phyloP scores from a whole-genome alignment of 2,329 filamentous ascomycete genomes.

The Zasmidium citrigriseum region DNA sequence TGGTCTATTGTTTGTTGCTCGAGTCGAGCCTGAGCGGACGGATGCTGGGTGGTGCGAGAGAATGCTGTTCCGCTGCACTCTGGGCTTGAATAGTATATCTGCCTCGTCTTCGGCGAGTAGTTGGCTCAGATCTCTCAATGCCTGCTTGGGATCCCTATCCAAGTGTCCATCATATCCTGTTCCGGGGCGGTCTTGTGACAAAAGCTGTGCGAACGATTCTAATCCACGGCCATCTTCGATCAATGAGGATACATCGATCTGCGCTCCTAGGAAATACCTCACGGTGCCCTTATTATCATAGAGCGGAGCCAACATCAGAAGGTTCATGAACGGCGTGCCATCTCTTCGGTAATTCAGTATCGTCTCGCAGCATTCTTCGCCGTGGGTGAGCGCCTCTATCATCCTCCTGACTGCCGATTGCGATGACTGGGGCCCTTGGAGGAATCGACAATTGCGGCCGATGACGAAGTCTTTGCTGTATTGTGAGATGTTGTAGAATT shows the following conservation, averaged over 20 bases:
- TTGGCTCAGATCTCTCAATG: slow-evolving; percentile 32
- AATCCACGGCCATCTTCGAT: slow-evolving; percentile 39
- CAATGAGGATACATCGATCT: slow-evolving; percentile 42
- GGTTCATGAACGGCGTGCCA: slow-evolving; percentile 44
- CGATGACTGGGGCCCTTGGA: slow-evolving; percentile 45
- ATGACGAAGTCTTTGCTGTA: slow-evolving; percentile 46
- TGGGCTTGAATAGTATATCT: slow-evolving; percentile 33
- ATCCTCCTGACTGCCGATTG: slow-evolving; percentile 37
- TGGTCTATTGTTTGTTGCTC: background rate
- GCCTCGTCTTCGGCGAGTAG: slow-evolving; percentile 36
- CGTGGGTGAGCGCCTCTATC: slow-evolving; percentile 37
- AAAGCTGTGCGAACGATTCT: slow-evolving; percentile 38
- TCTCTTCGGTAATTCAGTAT: slow-evolving; percentile 46
- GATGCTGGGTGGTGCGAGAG: background rate
- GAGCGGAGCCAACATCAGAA: slow-evolving; percentile 43
- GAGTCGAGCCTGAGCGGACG: background rate
- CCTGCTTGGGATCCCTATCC: slow-evolving; percentile 25
- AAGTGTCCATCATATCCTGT: slow-evolving; percentile 24
- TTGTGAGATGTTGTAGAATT: slow-evolving; percentile 47
- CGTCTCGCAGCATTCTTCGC: slow-evolving; percentile 46
- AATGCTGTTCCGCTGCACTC: slow-evolving; percentile 4
- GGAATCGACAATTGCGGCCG: slow-evolving; percentile 47
- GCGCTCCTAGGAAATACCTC: slow-evolving; percentile 42
- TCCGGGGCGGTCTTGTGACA: slow-evolving; percentile 33
- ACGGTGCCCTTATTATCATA: slow-evolving; percentile 44